phyloP scores from a whole-genome alignment of 139 green algal species.

The Tetraselmis striata region DNA sequence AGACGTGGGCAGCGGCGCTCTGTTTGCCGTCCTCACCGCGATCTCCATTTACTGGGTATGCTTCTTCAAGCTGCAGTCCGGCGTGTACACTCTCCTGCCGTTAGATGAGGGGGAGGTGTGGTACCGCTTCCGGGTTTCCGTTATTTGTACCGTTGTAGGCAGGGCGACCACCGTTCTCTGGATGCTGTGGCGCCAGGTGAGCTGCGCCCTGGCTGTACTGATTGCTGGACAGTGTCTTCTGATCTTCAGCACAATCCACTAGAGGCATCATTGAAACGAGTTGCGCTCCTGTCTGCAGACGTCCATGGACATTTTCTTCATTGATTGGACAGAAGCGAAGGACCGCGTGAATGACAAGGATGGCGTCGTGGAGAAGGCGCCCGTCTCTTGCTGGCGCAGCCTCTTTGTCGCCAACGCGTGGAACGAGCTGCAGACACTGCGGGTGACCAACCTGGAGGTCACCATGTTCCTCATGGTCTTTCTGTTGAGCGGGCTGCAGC shows the following conservation, averaged over 20 bases:
- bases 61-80: conserved; percentile 31
- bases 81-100: conserved; percentile 19
- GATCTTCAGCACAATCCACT: too few relatives aligned
- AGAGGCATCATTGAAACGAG: too few relatives aligned
- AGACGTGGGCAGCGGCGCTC: not conserved
- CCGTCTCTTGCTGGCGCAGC: conserved; percentile 19
- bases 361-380: not conserved
- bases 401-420: conserved; percentile 31
- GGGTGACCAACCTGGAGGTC: conserved; percentile 1
- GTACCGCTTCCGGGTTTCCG: conserved; percentile 1
- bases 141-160: conserved; percentile 6
- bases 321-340: conserved; percentile 29
- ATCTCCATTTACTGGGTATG: conserved; percentile 25
- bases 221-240: too few relatives aligned
- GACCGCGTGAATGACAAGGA: not conserved
- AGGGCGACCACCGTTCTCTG: not conserved
- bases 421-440: conserved; percentile 20
- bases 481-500: conserved; percentile 12
- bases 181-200: not conserved
- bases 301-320: conserved; percentile 27
- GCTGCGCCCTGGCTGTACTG: not conserved
- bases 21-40: not conserved
- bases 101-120: conserved; percentile 12
- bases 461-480: conserved; percentile 14
- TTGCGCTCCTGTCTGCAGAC: conserved; percentile 4